A percentile compares a stretch with the other conserved stretches of the same genome.
Conservation (phyloP, 176 grass and related monocot species). For the Triticum turgidum region DNA sequence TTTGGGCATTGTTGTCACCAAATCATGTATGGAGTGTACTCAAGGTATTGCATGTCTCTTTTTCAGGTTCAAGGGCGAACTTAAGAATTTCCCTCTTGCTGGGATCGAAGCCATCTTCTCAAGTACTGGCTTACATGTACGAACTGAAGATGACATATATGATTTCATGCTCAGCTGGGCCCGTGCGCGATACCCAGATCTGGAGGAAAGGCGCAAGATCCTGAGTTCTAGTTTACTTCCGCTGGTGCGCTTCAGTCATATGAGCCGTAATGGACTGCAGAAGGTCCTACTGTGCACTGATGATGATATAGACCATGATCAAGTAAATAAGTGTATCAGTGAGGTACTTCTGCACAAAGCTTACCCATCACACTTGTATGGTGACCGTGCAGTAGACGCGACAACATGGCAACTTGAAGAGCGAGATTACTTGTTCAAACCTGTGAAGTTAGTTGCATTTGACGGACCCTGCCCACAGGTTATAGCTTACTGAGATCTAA, state of each 20-base stretch:
- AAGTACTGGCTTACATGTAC: slow-evolving; percentile 72
- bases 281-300: slow-evolving; percentile 50
- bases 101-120: slow-evolving; percentile 63
- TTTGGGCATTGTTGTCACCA: neutral
- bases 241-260: slow-evolving; percentile 62
- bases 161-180: slow-evolving; percentile 74
- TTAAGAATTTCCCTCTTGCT: neutral
- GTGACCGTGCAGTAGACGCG: slow-evolving; percentile 47
- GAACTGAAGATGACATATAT: slow-evolving; percentile 72
- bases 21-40: neutral
- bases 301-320: slow-evolving; percentile 59
- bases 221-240: slow-evolving; percentile 59
- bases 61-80: slow-evolving; percentile 68
- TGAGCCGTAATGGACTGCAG: slow-evolving; percentile 66
- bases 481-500: slow-evolving; percentile 15
- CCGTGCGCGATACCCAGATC: slow-evolving; percentile 46
- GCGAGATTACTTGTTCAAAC: slow-evolving; percentile 70
- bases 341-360: slow-evolving; percentile 79
- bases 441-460: slow-evolving; percentile 78
- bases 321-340: slow-evolving; percentile 56
- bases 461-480: slow-evolving; percentile 33
- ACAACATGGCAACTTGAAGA: slow-evolving; percentile 41
- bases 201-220: slow-evolving; percentile 61
- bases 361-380: slow-evolving; percentile 58
- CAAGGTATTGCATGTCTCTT: neutral